Percentiles rank a stretch among this genome's conserved stretches.
These are phyloP conservation scores for Tetrapisispora namnaoensis DNA, from an alignment of 805 yeast genomes.

Conservation along the genomic window DNA sequence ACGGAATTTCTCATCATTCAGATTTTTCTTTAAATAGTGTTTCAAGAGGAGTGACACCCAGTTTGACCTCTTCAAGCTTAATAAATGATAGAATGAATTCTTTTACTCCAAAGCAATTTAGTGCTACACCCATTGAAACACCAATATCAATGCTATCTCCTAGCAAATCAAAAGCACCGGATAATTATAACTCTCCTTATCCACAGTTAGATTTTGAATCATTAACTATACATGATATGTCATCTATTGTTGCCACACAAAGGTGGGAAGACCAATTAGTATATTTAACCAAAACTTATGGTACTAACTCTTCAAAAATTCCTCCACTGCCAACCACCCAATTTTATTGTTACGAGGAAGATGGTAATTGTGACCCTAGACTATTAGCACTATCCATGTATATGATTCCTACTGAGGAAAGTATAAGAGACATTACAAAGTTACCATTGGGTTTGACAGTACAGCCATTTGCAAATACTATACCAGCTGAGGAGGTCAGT, in stretches of 20 bases:
- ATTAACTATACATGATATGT: slow-evolving; percentile 10
- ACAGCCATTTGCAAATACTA: slow-evolving; percentile 71
- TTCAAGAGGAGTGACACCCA: neutral
- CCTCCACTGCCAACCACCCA: slow-evolving; percentile 80
- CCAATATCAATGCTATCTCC: slow-evolving; percentile 5
- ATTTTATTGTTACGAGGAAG: slow-evolving; percentile 54
- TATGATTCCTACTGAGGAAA: slow-evolving; percentile 67
- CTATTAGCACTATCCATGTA: slow-evolving; percentile 73
- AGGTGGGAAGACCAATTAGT: slow-evolving; percentile 30
- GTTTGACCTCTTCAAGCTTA: neutral
- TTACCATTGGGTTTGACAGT: slow-evolving; percentile 75
- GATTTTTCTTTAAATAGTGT: neutral
- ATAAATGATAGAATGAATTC: neutral
- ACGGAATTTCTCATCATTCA: neutral
- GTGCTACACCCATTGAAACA: slow-evolving; percentile 6
- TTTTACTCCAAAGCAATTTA: slow-evolving; percentile 10
- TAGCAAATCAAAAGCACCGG: neutral
- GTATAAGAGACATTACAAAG: slow-evolving; percentile 54
- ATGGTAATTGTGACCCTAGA: slow-evolving; percentile 76
- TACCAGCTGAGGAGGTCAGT: slow-evolving; percentile 47
- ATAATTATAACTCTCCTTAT: slow-evolving; percentile 2
- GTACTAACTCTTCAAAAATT: slow-evolving; percentile 63
- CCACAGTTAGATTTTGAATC: slow-evolving; percentile 1
- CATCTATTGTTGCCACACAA: slow-evolving; percentile 26
- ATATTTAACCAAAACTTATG: slow-evolving; percentile 39